A percentile compares a stretch with the other conserved stretches of the same genome.
These are phyloP conservation scores for Trichophyton simii DNA, from an alignment of 2,329 filamentous ascomycete species.

Conservation along the genomic window DNA sequence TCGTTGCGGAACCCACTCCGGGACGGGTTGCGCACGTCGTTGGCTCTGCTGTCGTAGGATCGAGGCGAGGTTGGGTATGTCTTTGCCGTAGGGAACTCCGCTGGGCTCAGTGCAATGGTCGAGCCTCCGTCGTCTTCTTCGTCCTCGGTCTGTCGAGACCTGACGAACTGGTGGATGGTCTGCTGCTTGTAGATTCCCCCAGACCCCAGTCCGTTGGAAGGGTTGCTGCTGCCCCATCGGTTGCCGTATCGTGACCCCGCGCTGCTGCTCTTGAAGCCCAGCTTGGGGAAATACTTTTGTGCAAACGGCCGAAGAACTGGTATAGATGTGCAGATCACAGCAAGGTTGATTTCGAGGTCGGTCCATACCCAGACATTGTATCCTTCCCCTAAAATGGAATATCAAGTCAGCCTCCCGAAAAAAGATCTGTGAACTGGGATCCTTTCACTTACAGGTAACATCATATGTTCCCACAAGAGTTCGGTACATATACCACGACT, in stretches of 20 bases:
- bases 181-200: slow-evolving; percentile 9
- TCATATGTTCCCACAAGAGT: slow-evolving; percentile 10
- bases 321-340: slow-evolving; percentile 16
- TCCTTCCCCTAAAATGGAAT: slow-evolving; percentile 10
- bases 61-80: background rate
- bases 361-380: slow-evolving; percentile 16
- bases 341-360: slow-evolving; percentile 15
- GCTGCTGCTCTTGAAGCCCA: slow-evolving; percentile 2
- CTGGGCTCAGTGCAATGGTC: background rate
- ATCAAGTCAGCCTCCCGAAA: background rate
- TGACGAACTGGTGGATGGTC: slow-evolving; percentile 8
- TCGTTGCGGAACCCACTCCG: background rate
- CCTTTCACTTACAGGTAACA: slow-evolving; percentile 12
- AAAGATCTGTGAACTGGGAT: background rate
- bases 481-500: slow-evolving; percentile 11
- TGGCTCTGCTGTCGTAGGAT: background rate
- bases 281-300: slow-evolving; percentile 10
- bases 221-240: background rate
- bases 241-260: background rate
- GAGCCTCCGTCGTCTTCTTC: slow-evolving; percentile 3
- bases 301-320: slow-evolving; percentile 14
- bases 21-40: background rate
- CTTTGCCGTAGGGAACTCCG: background rate
- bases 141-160: background rate
- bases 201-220: background rate